These are phyloP conservation scores for Xylariaceae sp. DNA, from an alignment of 2,329 filamentous ascomycete species.

Conservation along the genomic window DNA sequence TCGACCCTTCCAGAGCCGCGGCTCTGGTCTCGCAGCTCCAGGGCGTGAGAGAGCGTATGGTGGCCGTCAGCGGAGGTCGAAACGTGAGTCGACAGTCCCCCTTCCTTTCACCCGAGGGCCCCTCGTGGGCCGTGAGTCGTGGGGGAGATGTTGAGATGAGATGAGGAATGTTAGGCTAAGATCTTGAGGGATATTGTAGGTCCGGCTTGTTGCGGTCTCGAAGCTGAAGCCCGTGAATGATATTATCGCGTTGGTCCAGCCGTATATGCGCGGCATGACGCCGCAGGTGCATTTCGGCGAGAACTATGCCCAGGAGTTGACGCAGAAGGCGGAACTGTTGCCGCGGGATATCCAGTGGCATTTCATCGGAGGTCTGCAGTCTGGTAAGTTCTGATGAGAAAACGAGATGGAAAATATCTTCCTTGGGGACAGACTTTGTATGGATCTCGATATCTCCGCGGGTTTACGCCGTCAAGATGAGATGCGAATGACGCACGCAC, in stretches of 20 bases:
- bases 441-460: not conserved
- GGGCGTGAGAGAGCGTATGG: conserved; percentile 54
- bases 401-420: not conserved
- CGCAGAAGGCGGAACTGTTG: conserved; percentile 76
- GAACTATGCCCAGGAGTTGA: conserved; percentile 89
- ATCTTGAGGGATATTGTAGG: conserved; percentile 38
- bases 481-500: not conserved
- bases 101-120: too few species aligned
- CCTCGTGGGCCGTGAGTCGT: too few species aligned
- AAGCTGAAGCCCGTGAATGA: conserved; percentile 94
- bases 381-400: conserved; percentile 40
- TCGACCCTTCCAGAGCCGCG: conserved; percentile 57
- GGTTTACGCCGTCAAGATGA: not conserved
- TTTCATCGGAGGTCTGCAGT: conserved; percentile 92
- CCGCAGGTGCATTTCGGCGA: conserved; percentile 82
- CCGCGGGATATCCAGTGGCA: conserved; percentile 81
- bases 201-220: conserved; percentile 88
- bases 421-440: not conserved
- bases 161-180: conserved; percentile 3
- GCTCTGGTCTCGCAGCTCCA: conserved; percentile 58
- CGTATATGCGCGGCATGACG: conserved; percentile 46
- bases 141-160: too few species aligned
- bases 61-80: conserved; percentile 47
- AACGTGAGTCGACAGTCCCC: conserved; percentile 41
- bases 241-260: conserved; percentile 69